Conservation (phyloP, 805 yeast species). For the Yarrowia sp. region DNA sequence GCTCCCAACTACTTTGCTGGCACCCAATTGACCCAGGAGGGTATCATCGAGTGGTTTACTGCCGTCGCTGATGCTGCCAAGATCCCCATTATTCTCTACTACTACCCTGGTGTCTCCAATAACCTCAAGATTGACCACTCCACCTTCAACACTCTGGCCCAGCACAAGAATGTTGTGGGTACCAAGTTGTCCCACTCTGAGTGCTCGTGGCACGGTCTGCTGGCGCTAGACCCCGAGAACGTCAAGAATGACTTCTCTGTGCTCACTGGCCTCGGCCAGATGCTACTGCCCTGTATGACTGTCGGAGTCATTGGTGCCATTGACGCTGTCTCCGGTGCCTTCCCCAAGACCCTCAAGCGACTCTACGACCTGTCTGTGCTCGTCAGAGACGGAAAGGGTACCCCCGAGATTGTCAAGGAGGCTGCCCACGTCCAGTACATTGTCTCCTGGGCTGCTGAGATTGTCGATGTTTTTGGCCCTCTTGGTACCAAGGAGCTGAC, state of each 20-base stretch:
- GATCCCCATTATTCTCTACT: slow-evolving; percentile 47
- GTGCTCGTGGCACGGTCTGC: slow-evolving; percentile 46
- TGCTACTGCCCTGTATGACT: slow-evolving; percentile 46
- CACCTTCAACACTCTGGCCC: slow-evolving; percentile 44
- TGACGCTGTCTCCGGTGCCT: slow-evolving; percentile 53
- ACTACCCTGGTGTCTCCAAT: slow-evolving; percentile 52
- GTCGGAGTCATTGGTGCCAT: slow-evolving; percentile 51
- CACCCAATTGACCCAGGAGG: slow-evolving; percentile 43
- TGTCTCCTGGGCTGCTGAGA: slow-evolving; percentile 47
- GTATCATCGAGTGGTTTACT: slow-evolving; percentile 46
- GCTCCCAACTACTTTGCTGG: slow-evolving; percentile 51
- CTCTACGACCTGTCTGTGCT: slow-evolving; percentile 41
- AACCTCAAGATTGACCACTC: slow-evolving; percentile 41
- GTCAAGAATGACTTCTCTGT: slow-evolving; percentile 42
- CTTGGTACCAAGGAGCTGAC: slow-evolving; percentile 49
- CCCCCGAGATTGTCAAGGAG: slow-evolving; percentile 33
- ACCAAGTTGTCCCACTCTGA: slow-evolving; percentile 53
- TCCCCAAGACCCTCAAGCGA: slow-evolving; percentile 48
- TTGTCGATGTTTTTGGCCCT: slow-evolving; percentile 45
- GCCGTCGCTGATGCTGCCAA: slow-evolving; percentile 45
- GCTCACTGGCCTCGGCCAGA: slow-evolving; percentile 52
- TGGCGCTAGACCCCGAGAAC: slow-evolving; percentile 45
- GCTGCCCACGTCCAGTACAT: slow-evolving; percentile 46
- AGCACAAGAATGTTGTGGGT: slow-evolving; percentile 48
- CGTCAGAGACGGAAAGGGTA: slow-evolving; percentile 38